Conservation (phyloP, 2,329 filamentous ascomycete species). For the Monosporascus sp. region DNA sequence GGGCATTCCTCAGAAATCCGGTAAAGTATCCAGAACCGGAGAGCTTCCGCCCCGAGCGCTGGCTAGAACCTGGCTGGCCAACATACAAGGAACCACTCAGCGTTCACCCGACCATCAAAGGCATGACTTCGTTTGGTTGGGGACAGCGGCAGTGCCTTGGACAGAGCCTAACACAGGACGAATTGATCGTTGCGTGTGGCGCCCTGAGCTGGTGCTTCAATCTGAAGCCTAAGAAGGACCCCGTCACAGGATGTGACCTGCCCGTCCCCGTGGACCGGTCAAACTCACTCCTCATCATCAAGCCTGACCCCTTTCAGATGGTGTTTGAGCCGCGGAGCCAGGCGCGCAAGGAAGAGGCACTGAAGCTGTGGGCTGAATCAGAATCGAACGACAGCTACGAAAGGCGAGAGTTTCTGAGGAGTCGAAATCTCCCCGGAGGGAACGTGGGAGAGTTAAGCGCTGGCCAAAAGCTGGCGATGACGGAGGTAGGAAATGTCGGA, state of each 20-base stretch:
- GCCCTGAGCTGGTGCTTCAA: conserved; percentile 39
- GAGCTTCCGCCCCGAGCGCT: conserved; percentile 47
- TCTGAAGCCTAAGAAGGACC: conserved; percentile 39
- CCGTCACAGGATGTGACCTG: conserved; percentile 31
- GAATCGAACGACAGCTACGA: conserved; percentile 20
- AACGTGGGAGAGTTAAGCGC: conserved; percentile 1
- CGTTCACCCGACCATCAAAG: conserved; percentile 46
- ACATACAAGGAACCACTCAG: conserved; percentile 46
- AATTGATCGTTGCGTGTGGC: conserved; percentile 44
- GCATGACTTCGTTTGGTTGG: conserved; percentile 49
- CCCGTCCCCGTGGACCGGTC: conserved; percentile 42
- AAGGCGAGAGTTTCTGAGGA: conserved; percentile 21
- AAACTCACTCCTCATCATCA: conserved; percentile 52
- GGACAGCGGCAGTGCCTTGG: conserved; percentile 40
- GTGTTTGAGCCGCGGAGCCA: conserved; percentile 44
- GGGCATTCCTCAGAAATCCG: conserved; percentile 48
- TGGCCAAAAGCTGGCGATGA: background rate
- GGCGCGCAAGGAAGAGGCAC: conserved; percentile 30
- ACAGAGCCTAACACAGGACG: conserved; percentile 34
- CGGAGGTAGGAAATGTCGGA: no score
- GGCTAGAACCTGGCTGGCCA: conserved; percentile 45
- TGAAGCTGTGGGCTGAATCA: conserved; percentile 30
- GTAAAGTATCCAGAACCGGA: conserved; percentile 44
- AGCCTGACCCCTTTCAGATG: conserved; percentile 51
- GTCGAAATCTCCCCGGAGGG: conserved; percentile 2